phyloP scores from a whole-genome alignment of 2,329 filamentous ascomycete species.

The Pseudopyricularia javanii region DNA sequence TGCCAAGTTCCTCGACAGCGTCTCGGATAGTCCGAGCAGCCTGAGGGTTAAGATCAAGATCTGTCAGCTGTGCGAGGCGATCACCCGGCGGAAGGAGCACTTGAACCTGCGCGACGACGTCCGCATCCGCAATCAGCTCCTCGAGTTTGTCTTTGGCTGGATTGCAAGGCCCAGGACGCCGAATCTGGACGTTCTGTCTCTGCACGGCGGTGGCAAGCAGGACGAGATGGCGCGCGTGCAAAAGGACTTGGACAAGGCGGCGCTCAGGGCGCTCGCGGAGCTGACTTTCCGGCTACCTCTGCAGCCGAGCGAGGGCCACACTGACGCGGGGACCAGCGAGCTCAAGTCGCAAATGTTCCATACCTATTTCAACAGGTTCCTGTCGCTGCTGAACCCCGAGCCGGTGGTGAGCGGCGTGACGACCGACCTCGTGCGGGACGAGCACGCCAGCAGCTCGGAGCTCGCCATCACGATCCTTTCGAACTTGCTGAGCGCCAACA shows the following conservation, averaged over 20 bases:
- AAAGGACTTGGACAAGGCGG: slow-evolving; percentile 53
- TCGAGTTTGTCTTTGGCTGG: slow-evolving; percentile 59
- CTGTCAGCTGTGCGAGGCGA: slow-evolving; percentile 53
- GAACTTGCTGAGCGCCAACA: slow-evolving; percentile 58
- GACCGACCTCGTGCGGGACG: slow-evolving; percentile 36
- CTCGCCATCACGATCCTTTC: slow-evolving; percentile 56
- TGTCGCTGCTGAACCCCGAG: slow-evolving; percentile 52
- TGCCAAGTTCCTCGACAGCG: slow-evolving; percentile 51
- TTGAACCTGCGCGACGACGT: slow-evolving; percentile 58
- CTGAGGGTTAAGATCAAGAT: slow-evolving; percentile 57
- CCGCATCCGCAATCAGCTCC: slow-evolving; percentile 53
- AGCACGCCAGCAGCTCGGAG: slow-evolving; percentile 43
- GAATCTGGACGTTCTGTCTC: slow-evolving; percentile 25
- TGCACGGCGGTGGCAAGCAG: slow-evolving; percentile 27
- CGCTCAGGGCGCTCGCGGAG: slow-evolving; percentile 51
- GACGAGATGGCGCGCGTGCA: slow-evolving; percentile 49
- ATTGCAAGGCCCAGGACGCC: slow-evolving; percentile 49
- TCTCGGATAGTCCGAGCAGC: slow-evolving; percentile 41
- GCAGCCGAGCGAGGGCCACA: slow-evolving; percentile 52
- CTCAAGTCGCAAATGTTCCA: slow-evolving; percentile 62
- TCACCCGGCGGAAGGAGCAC: slow-evolving; percentile 55
- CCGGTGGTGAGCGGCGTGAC: slow-evolving; percentile 25
- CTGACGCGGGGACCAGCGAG: slow-evolving; percentile 54
- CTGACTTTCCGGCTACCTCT: slow-evolving; percentile 55
- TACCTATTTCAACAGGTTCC: slow-evolving; percentile 57